Evolutionary conservation across 1,284 basidiomycete genomes (phyloP), one percentile per base, ranked within the genome.

Genomic region (Lignosus rhinocerotis): DNA sequence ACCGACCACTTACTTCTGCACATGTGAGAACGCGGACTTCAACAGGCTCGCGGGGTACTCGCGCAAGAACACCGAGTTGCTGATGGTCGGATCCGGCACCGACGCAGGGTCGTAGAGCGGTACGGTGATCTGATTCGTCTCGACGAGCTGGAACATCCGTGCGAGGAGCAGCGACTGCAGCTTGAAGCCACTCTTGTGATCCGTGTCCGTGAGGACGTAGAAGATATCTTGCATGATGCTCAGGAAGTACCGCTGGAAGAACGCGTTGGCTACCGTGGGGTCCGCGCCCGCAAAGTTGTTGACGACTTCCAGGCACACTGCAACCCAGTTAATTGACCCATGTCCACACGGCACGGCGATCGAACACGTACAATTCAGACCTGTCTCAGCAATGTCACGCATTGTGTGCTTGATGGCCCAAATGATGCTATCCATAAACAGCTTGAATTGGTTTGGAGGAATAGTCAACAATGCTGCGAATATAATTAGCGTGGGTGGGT

Each of bases 371-470:
- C 94, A 74, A 72, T 90, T 94, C 62, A 98, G 74, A 53, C 96
- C 96, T 36, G 89, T 93, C 73, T 99, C 97, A 30, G 96, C 94
- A 67, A 99, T 98, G 76, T 99, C 97, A 55, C 97, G 88, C 94
- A 98, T 97, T 16, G 95, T 98, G 78, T 99, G 97, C 78, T 99
- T 99, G 81, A 99, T 97, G 12, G 95, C 96, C 97, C 97, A 99
- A 54, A 98, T 92, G 65, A 98, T 92, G 66, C 94, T 96, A 75
- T 99, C 97, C 87, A 98, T 98, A 74, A 97, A 92, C 61, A 99
- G 78, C 79, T 98, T 98, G 84, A 99, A 99, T 76, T 97, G 93
- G 51, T 83, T 75, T n/a, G 94, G 91, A 14, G 93, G 92, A 56
- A 98, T 84, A 41, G 86, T 87, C 59, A 98, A 83, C 42, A 99